These are phyloP conservation scores for Guyanaporus albipodus DNA, from an alignment of 768 basidiomycete genomes.

Conservation along the genomic window DNA sequence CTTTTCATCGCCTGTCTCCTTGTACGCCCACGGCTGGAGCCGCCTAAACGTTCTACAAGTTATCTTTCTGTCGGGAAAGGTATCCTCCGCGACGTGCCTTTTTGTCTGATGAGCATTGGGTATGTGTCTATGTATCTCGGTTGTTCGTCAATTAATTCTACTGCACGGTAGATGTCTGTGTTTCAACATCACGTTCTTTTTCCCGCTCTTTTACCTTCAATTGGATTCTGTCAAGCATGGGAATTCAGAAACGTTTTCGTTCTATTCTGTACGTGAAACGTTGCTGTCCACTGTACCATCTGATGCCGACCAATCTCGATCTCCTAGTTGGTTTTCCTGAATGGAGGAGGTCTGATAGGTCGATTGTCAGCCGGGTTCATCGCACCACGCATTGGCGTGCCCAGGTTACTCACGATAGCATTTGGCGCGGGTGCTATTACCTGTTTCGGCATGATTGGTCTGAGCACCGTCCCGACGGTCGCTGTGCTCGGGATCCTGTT, in stretches of 20 bases:
- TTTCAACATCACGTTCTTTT: conserved; percentile 40
- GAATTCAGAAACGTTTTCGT: conserved; percentile 44
- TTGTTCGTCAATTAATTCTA: background rate
- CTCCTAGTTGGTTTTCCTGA: conserved; percentile 50
- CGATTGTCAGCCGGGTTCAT: conserved; percentile 45
- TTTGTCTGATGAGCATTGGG: conserved; percentile 20
- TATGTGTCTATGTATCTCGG: conserved; percentile 5
- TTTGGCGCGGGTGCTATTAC: conserved; percentile 32
- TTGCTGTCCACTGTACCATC: background rate
- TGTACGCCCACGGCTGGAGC: conserved; percentile 39
- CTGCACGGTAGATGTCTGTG: conserved; percentile 14
- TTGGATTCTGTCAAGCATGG: conserved; percentile 48
- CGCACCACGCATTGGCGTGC: conserved; percentile 41
- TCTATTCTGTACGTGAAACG: conserved; percentile 44
- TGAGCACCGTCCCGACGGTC: conserved; percentile 33
- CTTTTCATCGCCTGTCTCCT: conserved; percentile 32
- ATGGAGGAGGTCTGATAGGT: conserved; percentile 48
- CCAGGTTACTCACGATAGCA: conserved; percentile 38
- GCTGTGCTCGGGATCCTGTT: conserved; percentile 39
- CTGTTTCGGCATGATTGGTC: conserved; percentile 43
- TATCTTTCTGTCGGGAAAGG: conserved; percentile 17
- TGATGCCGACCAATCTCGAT: background rate
- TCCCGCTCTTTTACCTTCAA: conserved; percentile 56
- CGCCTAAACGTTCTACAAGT: conserved; percentile 16
- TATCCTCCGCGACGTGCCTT: conserved; percentile 14